Evolutionary conservation across 306 rosid genomes (phyloP).

Genomic region (Glycine soja): DNA sequence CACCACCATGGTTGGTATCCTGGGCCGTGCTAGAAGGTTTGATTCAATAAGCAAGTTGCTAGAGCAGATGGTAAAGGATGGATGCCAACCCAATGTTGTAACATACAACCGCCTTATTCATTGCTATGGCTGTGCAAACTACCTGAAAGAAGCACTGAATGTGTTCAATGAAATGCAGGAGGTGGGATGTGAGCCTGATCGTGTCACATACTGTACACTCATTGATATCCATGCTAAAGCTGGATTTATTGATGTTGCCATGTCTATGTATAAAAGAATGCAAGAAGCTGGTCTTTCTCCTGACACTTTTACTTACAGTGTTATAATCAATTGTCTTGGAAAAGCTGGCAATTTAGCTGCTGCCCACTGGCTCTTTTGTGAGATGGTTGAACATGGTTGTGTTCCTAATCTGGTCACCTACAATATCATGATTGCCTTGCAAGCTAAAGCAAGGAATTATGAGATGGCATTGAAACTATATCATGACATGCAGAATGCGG

Average conservation of each 20-base stretch:
- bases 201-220: not conserved
- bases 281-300: slow-evolving; percentile 4
- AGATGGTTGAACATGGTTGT: not conserved
- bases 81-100: too few relatives aligned
- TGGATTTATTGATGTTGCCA: slow-evolving; percentile 2
- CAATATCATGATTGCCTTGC: slow-evolving; percentile 10
- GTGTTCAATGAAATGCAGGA: too few relatives aligned
- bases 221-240: not conserved
- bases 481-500: slow-evolving; percentile 7
- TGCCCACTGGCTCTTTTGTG: not conserved
- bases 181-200: too few relatives aligned
- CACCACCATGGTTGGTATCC: slow-evolving; percentile 9
- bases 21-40: not conserved
- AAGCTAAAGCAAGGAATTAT: slow-evolving; percentile 5
- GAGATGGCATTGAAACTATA: slow-evolving; percentile 5
- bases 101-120: too few relatives aligned
- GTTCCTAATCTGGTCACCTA: slow-evolving; percentile 2
- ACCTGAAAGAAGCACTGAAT: too few relatives aligned
- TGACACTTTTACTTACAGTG: slow-evolving; percentile 1
- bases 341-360: not conserved
- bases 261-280: slow-evolving; percentile 7
- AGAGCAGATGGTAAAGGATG: not conserved
- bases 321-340: slow-evolving; percentile 7
- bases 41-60: not conserved
- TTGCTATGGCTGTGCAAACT: too few relatives aligned